Conservation (phyloP, 2,329 filamentous ascomycete species). For the Tolypocladium album region DNA sequence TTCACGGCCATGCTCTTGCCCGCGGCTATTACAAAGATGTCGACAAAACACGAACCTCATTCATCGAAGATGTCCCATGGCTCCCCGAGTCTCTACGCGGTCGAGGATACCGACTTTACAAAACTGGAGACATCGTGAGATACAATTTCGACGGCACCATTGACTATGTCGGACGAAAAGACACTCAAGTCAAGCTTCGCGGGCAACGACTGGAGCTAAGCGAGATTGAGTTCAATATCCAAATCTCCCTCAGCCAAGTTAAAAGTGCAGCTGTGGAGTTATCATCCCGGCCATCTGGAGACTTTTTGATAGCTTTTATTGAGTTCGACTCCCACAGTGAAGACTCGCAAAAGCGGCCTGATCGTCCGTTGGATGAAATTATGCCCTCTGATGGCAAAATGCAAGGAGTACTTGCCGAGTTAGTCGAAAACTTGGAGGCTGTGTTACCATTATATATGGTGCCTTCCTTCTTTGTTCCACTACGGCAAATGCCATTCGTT, state of each 20-base stretch:
- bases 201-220: constrained; percentile 9
- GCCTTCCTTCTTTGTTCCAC: constrained; percentile 4
- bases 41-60: constrained; percentile 1
- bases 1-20: constrained; percentile 4
- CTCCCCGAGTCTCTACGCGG: neutral
- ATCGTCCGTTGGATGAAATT: neutral
- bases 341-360: neutral
- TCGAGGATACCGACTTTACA: constrained; percentile 5
- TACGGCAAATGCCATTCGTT: constrained; percentile 6
- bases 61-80: neutral
- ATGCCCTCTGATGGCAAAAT: neutral
- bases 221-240: constrained; percentile 7
- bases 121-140: constrained; percentile 8
- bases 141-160: constrained; percentile 7
- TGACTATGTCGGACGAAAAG: constrained; percentile 5
- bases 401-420: neutral
- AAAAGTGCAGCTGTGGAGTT: neutral
- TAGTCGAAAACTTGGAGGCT: neutral
- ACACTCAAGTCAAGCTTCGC: constrained; percentile 9
- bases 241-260: neutral
- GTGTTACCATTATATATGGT: constrained; percentile 5
- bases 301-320: neutral
- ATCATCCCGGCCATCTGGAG: neutral
- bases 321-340: neutral
- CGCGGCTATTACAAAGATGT: constrained; percentile 3